Percentiles rank a stretch among this genome's conserved stretches.
Evolutionary conservation across 2,329 filamentous ascomycete species (phyloP).

Genomic region (Didymella segeticola): DNA sequence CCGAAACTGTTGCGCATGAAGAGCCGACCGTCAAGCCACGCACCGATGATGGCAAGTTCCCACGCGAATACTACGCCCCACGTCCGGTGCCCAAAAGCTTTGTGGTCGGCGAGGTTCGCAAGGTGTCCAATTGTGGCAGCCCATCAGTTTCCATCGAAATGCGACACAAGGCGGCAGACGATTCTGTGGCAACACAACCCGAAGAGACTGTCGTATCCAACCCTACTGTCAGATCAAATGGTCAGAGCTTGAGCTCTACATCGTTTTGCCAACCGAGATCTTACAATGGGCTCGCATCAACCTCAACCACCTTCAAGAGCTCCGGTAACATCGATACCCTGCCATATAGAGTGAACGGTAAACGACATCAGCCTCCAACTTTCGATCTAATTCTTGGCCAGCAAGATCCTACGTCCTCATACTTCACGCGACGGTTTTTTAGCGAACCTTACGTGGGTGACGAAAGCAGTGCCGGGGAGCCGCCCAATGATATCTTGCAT

Average conservation of each 20-base stretch:
- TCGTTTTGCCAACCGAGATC: neutral
- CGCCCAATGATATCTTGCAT: neutral
- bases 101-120: neutral
- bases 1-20: neutral
- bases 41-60: neutral
- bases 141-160: neutral
- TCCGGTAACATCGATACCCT: neutral
- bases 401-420: neutral
- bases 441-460: neutral
- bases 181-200: neutral
- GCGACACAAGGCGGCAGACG: neutral
- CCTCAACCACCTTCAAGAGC: no score
- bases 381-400: neutral
- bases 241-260: neutral
- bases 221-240: no score
- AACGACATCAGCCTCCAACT: neutral
- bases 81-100: neutral
- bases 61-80: neutral
- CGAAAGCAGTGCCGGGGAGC: neutral
- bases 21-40: no score
- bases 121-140: neutral
- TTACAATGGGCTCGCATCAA: neutral
- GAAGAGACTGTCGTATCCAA: neutral
- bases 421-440: conserved; percentile 2
- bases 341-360: no score